Evolutionary conservation across 2,329 filamentous ascomycete species (phyloP).

Genomic region (Phialophora expanda): DNA sequence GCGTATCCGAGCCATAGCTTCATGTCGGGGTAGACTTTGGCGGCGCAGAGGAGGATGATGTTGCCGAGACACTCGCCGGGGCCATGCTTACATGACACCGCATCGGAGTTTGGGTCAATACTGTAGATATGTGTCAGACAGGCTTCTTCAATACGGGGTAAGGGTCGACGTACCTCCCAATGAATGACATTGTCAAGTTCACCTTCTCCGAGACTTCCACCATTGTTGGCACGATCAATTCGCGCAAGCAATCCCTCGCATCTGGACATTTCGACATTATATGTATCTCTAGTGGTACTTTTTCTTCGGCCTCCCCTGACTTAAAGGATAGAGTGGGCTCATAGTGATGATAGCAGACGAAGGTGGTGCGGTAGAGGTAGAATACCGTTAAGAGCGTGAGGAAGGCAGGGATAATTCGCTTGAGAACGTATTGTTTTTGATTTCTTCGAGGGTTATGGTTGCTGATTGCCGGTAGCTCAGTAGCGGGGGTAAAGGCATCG

Average conservation of each 20-base stretch:
- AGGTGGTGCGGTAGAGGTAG: slow-evolving; percentile 29
- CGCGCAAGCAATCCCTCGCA: slow-evolving; percentile 78
- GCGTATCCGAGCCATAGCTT: slow-evolving; percentile 91
- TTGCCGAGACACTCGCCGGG: slow-evolving; percentile 90
- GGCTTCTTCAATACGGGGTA: slow-evolving; percentile 17
- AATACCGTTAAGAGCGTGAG: slow-evolving; percentile 31
- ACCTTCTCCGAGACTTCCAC: slow-evolving; percentile 79
- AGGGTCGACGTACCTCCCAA: slow-evolving; percentile 68
- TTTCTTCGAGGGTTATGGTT: background rate
- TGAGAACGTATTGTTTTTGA: slow-evolving; percentile 16
- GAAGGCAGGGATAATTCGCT: slow-evolving; percentile 31
- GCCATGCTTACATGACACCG: slow-evolving; percentile 86
- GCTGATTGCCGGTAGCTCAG: background rate
- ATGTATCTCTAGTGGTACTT: slow-evolving; percentile 84
- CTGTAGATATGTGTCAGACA: slow-evolving; percentile 45
- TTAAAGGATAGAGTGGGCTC: slow-evolving; percentile 16
- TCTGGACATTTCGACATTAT: slow-evolving; percentile 99
- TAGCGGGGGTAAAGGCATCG: background rate
- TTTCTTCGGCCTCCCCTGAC: slow-evolving; percentile 11
- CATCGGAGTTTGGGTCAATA: slow-evolving; percentile 73
- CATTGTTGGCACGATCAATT: slow-evolving; percentile 86
- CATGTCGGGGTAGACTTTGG: slow-evolving; percentile 61
- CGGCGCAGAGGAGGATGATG: slow-evolving; percentile 90
- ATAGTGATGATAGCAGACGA: slow-evolving; percentile 36
- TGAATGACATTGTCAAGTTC: slow-evolving; percentile 88